Base-by-base conservation (phyloP, 2,329 filamentous ascomycete species). In the Ophiocordyceps unilateralis region DNA sequence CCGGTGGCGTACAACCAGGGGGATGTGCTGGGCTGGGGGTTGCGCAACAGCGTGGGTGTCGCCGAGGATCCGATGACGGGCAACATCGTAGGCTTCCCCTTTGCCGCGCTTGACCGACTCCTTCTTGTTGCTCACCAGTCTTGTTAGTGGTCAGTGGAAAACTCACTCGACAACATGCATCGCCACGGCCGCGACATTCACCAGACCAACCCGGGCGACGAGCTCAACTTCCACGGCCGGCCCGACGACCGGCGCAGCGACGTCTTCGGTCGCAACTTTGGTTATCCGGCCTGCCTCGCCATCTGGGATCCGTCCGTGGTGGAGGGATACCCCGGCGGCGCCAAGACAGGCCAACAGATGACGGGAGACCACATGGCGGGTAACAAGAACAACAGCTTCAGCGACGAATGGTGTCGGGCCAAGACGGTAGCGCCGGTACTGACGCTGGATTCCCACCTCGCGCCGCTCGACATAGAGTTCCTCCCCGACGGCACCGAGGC, bases 11-110 rank as follows among this genome's bases (percentile, higher is more conserved):
- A 67, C 41, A 51, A 63, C 60, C 46, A 70, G 15, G 69, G 69
- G 12, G 50, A 50, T 7, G 48, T 67, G 4, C 53, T 72, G 5
- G 70, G 76, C 15, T 83, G 78, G 78, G 80, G 81, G 17, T 63
- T 85, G 22, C 67, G 80, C 23, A 85, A 85, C 57, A 75, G 73
- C 3, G 78, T 83, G 3, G 80, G 80, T 14, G 59, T 84, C 4
- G 77, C 66, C 23, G 76, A 81, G 55, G 64, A 81, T 45, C 66
- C 63, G 3, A 45, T 53, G 8, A 65, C 64, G 2, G 67, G 70
- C 5, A 60, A 62, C 19, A 63, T 74, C 42, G 53, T 55, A 46
- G 42, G 52, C 45, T 7, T 23, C 15, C 9, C 5, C n/a, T n/a
- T n/a, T n/a, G n/a, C n/a, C n/a, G n/a, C n/a, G n/a, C n/a, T n/a